Percentiles rank a stretch among this genome's conserved stretches.
Evolutionary conservation across 371 early-diverging fungal species (phyloP).

Genomic region (Rhizomucor pusillus): DNA sequence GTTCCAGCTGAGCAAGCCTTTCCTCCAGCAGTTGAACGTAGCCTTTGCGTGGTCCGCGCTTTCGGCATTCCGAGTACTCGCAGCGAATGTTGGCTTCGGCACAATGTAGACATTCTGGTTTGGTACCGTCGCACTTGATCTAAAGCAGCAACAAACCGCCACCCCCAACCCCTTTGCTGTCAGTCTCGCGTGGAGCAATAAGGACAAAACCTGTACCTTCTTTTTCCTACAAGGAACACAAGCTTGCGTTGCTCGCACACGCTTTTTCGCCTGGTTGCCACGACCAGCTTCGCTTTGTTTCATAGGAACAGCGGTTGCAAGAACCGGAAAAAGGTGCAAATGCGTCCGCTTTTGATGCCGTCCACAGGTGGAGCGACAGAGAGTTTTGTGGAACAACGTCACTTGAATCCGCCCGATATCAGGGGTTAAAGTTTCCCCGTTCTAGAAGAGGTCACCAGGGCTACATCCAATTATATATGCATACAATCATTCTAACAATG

Average conservation of each 20-base stretch:
- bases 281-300: too few relatives aligned
- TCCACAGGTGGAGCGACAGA: too few relatives aligned
- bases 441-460: too few relatives aligned
- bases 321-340: too few relatives aligned
- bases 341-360: too few relatives aligned
- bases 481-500: too few relatives aligned
- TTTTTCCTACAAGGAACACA: conserved; percentile 77
- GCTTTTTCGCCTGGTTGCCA: conserved; percentile 31
- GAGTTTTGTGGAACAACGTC: too few relatives aligned
- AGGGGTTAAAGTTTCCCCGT: too few relatives aligned
- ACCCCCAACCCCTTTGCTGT: conserved; percentile 12
- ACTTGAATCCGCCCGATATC: too few relatives aligned
- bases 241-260: conserved; percentile 76
- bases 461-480: too few relatives aligned
- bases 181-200: conserved; percentile 1
- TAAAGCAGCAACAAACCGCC: conserved; percentile 10
- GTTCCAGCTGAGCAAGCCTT: conserved; percentile 63
- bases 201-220: conserved; percentile 45
- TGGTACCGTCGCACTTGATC: conserved; percentile 78
- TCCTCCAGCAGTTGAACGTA: conserved; percentile 74
- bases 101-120: conserved; percentile 82
- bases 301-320: too few relatives aligned
- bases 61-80: conserved; percentile 69
- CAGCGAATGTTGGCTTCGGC: conserved; percentile 60
- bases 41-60: conserved; percentile 83